Conservation (phyloP, 495 filamentous ascomycete genomes). For the Penicillium canariense region DNA sequence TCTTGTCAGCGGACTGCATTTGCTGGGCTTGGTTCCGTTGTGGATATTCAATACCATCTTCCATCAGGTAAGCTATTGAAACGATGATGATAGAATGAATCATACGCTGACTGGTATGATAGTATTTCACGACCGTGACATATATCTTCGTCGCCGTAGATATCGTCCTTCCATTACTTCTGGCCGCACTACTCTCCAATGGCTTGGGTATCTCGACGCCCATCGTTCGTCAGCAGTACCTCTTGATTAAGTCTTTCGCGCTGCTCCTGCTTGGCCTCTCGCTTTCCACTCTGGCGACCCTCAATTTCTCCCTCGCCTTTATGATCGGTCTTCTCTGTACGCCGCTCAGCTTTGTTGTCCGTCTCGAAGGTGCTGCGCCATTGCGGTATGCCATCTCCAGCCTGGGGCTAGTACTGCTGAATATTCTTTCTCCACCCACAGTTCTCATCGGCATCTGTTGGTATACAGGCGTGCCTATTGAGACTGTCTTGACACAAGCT, state of each 20-base stretch:
- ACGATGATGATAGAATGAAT: neutral
- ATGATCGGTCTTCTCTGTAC: constrained; percentile 74
- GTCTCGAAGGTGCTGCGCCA: constrained; percentile 33
- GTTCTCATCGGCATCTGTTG: constrained; percentile 54
- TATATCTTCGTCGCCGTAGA: constrained; percentile 58
- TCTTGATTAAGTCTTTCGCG: constrained; percentile 85
- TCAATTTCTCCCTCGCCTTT: constrained; percentile 93
- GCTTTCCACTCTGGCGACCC: constrained; percentile 86
- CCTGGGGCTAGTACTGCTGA: constrained; percentile 45
- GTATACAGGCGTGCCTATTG: constrained; percentile 51
- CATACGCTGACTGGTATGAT: constrained; percentile 19
- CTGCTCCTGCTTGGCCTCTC: constrained; percentile 87
- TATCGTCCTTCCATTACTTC: constrained; percentile 56
- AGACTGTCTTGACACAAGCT: constrained; percentile 65
- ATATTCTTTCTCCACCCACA: constrained; percentile 61
- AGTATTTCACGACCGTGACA: constrained; percentile 54
- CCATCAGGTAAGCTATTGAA: constrained; percentile 53
- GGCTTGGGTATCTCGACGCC: constrained; percentile 49
- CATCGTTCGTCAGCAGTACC: constrained; percentile 63
- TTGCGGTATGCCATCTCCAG: constrained; percentile 25
- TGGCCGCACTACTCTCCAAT: constrained; percentile 50
- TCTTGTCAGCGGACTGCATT: constrained; percentile 68
- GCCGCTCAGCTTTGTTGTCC: constrained; percentile 70
- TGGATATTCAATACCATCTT: constrained; percentile 80
- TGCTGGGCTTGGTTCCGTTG: constrained; percentile 78